Base-by-base conservation (phyloP, 768 basidiomycete genomes). In the Leccinum truebloodii region DNA sequence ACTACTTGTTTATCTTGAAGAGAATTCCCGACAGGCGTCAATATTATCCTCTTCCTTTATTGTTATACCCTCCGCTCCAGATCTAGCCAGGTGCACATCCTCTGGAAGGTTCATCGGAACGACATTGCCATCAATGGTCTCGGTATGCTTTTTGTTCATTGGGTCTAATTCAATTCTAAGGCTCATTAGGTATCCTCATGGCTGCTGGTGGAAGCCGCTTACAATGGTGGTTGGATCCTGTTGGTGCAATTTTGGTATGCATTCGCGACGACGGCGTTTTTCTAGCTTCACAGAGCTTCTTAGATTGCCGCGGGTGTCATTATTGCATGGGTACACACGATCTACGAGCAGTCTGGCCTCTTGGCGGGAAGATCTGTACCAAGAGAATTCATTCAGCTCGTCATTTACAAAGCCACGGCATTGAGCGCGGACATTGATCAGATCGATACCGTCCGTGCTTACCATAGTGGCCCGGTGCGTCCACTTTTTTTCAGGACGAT, bases 51-150 rank as follows among this genome's bases (percentile, higher is more conserved):
- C 49, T 98, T 98, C 77, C 37, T 94, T 3, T 97, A 94, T 75
- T 95, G 95, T 73, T 85, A 78, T 67, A 82, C 90, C 3, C 81
- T 96, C 51, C 86, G 92, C 30, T 82, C 81, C 32, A 85, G 84
- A 63, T 94, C 91, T 6, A 95, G 92, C 67, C 97, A 99, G 75
- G 96, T 99, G 2, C 84, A 85, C 51, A 85, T 97, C 18, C 82
- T 96, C 30, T 98, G 94, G 94, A 92, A 97, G 73, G 95, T 98
- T 70, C 95, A 98, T 65, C 81, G 95, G 65, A 98, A 95, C 68
- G 96, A 96, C 68, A 71, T 94, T 18, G 91, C 85, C 71, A 86
- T 94, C 50, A 94, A 94, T 68, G 78, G 82, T 26, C 89, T 91
- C 62, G 88, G 89, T 88, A 62, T 37, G 80, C 59, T 4, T 18